Percentiles rank a stretch among this genome's conserved stretches.
phyloP scores from a whole-genome alignment of 1,284 basidiomycete species.

The Melampsora americana region DNA sequence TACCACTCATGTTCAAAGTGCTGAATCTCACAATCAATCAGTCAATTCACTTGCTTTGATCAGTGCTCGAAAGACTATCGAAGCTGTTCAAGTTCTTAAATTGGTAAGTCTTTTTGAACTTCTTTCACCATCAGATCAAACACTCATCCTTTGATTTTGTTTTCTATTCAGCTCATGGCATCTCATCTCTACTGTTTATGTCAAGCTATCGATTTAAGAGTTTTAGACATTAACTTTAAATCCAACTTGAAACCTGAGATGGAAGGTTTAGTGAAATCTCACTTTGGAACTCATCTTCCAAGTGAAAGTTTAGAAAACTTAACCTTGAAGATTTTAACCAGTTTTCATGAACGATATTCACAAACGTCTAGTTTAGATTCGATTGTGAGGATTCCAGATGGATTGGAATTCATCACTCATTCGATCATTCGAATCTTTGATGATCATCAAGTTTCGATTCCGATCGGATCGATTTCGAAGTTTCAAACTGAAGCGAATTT shows the following conservation, averaged over 20 bases:
- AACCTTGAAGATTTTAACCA: not conserved
- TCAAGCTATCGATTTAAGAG: conserved; percentile 39
- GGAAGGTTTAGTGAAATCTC: not conserved
- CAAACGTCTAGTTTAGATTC: conserved; percentile 26
- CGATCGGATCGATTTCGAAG: not conserved
- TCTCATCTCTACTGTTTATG: conserved; percentile 37
- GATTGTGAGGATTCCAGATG: not conserved
- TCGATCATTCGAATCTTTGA: not conserved
- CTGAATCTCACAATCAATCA: conserved; percentile 67
- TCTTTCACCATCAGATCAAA: not conserved
- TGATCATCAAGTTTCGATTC: not conserved
- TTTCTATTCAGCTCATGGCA: conserved; percentile 27
- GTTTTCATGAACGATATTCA: conserved; percentile 13
- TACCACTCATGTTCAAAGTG: conserved; percentile 63
- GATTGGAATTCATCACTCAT: not conserved
- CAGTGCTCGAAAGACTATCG: conserved; percentile 71
- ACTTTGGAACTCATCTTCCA: not conserved
- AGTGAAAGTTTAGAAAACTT: not conserved
- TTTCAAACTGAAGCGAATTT: not conserved
- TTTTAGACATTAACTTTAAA: conserved; percentile 11
- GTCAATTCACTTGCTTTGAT: conserved; percentile 77
- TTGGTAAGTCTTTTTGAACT: conserved; percentile 53
- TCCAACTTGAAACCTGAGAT: not conserved
- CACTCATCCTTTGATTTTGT: conserved; percentile 2
- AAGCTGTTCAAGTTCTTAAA: conserved; percentile 70